Base-by-base conservation (phyloP, 2,329 filamentous ascomycete genomes). In the Dactylellina cionopaga region DNA sequence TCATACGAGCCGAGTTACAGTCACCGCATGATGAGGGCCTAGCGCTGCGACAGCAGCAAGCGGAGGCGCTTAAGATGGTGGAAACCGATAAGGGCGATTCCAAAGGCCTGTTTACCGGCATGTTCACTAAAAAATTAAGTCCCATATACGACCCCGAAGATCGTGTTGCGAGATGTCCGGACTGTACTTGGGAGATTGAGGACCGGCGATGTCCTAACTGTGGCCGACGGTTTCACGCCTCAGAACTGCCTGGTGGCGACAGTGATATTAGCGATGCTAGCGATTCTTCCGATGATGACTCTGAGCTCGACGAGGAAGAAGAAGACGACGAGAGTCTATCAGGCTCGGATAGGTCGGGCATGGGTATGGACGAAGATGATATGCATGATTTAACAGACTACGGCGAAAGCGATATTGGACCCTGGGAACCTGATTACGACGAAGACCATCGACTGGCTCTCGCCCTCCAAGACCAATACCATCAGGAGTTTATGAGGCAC, bases 121-220 rank as follows among this genome's bases (percentile, higher is more conserved):
- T 77, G 51, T 77, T 77, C 25, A 59, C 59, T 27, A 60, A 62
- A 27, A 75, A 71, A 52, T 10, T 47, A 3, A 71, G 44, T 9
- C 74, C 69, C 3, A 27, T 77, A 19, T 72, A 58, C 17, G 76
- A 77, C 52, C 69, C 65, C n/a, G 71, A 63, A 17, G 76, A 77
- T 46, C 72, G 66, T 11, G 51, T 77, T 2, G 44, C 75, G 1
- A 60, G 76, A 29, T 77, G 76, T 37, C 76, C 76, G 19, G 51
- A 68, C 22, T 77, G 76, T 31, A 68, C 46, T 17, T 77, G 76
- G 76, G 76, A 77, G 52, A 75, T 77, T 6, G 66, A 65, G 11
- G 59, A 66, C 27, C 74, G 76, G 22, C 25, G 41, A 17, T 77
- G 76, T 31, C 43, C 68, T 27, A 65, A 47, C 24, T 77, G 76